Evolutionary conservation across 768 basidiomycete species (phyloP), one percentile per base, ranked within the genome.

Genomic region (Leccinum pellstonianum): DNA sequence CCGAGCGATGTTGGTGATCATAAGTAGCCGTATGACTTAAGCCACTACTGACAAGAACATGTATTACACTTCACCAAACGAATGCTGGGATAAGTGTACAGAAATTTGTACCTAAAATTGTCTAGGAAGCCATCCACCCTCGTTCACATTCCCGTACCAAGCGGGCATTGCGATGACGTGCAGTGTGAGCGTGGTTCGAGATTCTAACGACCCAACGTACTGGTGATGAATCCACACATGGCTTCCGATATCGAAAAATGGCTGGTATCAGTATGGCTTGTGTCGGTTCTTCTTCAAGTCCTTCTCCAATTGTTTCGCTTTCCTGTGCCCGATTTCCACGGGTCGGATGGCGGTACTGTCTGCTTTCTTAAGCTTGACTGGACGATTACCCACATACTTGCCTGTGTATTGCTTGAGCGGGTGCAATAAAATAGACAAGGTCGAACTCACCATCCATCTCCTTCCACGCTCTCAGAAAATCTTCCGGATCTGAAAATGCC

Each of bases 391-490:
- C 54, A 99, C 95, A 75, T 99, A 99, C 80, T 98, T 98, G 63
- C 95, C 95, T 88, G 51, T 77, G 43, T 14, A 27, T 38, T 17
- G 43, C 33, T 52, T 67, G 38, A 65, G 15, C 54, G 54, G 41
- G 29, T 35, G 54, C 27, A 49, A 52, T 15, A 9, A 12, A 29
- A 23, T 27, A 12, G 4, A 49, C 10, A 57, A 56, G 31, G 31
- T 55, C 43, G 47, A 1, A 72, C 90, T 37, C 66, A 92, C 95
- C 96, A 74, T 98, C 95, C 95, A 97, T 98, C 74, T 98, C 95
- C 73, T 98, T 98, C 96, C 96, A 99, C 17, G 96, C 96, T 71
- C 87, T 95, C 58, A 99, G 73, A 74, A 98, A 98, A 73, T 99
- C 97, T 76, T 99, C 97, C 0, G 97, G 97, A 70, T 98, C 97